Evolutionary conservation across 805 yeast genomes (phyloP).

Genomic region (Kluyveromyces aestuarii): DNA sequence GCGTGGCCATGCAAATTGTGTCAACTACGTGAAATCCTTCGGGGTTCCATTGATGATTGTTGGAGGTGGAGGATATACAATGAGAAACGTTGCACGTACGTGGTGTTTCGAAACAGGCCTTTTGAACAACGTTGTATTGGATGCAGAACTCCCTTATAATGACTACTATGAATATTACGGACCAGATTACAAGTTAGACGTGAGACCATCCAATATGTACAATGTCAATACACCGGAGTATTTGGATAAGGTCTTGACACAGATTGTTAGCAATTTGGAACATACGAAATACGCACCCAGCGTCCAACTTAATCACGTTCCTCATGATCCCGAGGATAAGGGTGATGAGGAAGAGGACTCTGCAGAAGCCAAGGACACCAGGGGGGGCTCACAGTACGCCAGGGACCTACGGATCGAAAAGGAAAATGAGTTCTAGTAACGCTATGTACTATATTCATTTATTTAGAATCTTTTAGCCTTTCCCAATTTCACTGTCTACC

Average conservation of each 20-base stretch:
- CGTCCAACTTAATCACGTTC: constrained; percentile 85
- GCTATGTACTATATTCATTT: not conserved
- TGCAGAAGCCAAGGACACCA: constrained; percentile 68
- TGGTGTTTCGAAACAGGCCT: constrained; percentile 93
- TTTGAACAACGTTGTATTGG: constrained; percentile 58
- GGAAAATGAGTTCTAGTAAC: constrained; percentile 60
- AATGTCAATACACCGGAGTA: constrained; percentile 93
- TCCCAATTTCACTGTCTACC: not conserved
- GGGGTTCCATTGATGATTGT: constrained; percentile 86
- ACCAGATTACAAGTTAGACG: constrained; percentile 92
- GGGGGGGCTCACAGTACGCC: constrained; percentile 84
- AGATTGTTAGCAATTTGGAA: constrained; percentile 69
- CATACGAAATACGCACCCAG: constrained; percentile 96
- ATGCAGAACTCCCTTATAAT: constrained; percentile 73
- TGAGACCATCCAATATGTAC: constrained; percentile 91
- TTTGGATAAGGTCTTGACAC: constrained; percentile 71
- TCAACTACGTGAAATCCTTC: constrained; percentile 74
- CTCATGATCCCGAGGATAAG: constrained; percentile 76
- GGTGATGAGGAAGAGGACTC: constrained; percentile 86
- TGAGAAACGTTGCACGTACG: constrained; percentile 89
- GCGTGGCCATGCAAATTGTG: constrained; percentile 94
- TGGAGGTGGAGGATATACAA: constrained; percentile 98
- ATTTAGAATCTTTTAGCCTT: not conserved
- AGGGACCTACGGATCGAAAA: constrained; percentile 66
- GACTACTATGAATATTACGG: constrained; percentile 97